Percentiles rank a stretch among this genome's conserved stretches.
Evolutionary conservation across 2,329 filamentous ascomycete genomes (phyloP).

Genomic region (Fusarium brachygibbosum): DNA sequence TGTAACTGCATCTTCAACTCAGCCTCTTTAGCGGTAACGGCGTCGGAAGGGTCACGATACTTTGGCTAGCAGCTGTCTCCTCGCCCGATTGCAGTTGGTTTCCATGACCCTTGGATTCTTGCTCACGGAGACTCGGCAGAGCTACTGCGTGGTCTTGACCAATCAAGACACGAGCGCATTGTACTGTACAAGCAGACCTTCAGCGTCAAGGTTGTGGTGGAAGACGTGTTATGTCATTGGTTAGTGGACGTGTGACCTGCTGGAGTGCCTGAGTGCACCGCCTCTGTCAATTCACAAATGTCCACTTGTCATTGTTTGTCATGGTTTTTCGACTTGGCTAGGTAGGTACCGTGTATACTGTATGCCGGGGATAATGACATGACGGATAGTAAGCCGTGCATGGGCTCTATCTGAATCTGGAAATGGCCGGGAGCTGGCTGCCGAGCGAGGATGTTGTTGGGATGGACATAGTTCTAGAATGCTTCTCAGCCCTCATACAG

Average conservation of each 20-base stretch:
- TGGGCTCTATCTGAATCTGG: slow-evolving; percentile 34
- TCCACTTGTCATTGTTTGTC: slow-evolving; percentile 32
- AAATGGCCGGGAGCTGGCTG: slow-evolving; percentile 27
- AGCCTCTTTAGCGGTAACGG: slow-evolving; percentile 26
- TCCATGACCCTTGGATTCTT: slow-evolving; percentile 27
- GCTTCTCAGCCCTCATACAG: slow-evolving; percentile 16
- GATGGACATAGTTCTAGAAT: slow-evolving; percentile 33
- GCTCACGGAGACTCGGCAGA: slow-evolving; percentile 29
- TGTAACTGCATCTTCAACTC: slow-evolving; percentile 14
- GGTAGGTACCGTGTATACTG: neutral
- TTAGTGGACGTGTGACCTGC: slow-evolving; percentile 21
- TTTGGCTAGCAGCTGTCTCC: slow-evolving; percentile 17
- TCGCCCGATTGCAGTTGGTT: slow-evolving; percentile 30
- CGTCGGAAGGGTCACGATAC: slow-evolving; percentile 12
- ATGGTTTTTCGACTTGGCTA: slow-evolving; percentile 28
- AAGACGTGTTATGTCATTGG: slow-evolving; percentile 26
- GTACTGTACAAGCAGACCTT: neutral
- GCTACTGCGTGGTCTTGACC: slow-evolving; percentile 22
- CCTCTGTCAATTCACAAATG: slow-evolving; percentile 28
- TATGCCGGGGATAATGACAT: slow-evolving; percentile 10
- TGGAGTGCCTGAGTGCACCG: slow-evolving; percentile 25
- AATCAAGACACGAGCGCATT: slow-evolving; percentile 27
- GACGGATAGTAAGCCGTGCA: neutral
- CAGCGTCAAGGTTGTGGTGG: neutral
- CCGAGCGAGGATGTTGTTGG: slow-evolving; percentile 4